A percentile compares a stretch with the other conserved stretches of the same genome.
These are phyloP conservation scores for Sporothrix mexicana DNA, from an alignment of 2,329 filamentous ascomycete species.

Conservation along the genomic window DNA sequence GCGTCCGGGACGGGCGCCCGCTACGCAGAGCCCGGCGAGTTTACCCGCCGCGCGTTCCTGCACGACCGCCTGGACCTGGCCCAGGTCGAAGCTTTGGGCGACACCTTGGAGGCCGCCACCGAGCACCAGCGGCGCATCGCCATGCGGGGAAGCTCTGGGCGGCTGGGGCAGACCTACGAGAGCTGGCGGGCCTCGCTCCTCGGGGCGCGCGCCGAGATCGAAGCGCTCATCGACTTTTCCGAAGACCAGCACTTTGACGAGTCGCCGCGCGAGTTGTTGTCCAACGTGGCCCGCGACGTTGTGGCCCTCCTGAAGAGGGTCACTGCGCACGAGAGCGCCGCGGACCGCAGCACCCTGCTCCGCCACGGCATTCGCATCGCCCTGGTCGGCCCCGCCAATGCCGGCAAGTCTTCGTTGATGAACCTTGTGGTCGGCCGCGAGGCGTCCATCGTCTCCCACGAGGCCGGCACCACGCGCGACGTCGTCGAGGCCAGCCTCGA, in stretches of 20 bases:
- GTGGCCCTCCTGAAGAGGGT: slow-evolving; percentile 56
- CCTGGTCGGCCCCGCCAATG: slow-evolving; percentile 88
- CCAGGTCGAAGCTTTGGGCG: slow-evolving; percentile 74
- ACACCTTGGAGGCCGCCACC: slow-evolving; percentile 72
- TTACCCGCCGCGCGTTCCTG: slow-evolving; percentile 89
- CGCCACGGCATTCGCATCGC: slow-evolving; percentile 85
- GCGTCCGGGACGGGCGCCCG: slow-evolving; percentile 59
- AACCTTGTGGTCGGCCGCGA: slow-evolving; percentile 90
- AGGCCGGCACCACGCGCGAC: slow-evolving; percentile 93
- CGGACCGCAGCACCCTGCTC: slow-evolving; percentile 81
- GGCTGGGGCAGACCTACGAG: slow-evolving; percentile 78
- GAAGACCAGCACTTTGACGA: slow-evolving; percentile 98
- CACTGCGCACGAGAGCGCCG: slow-evolving; percentile 72
- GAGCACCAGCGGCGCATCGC: slow-evolving; percentile 91
- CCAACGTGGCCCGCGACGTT: slow-evolving; percentile 61
- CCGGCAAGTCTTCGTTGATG: slow-evolving; percentile 91
- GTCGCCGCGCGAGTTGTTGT: slow-evolving; percentile 72
- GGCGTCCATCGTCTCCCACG: slow-evolving; percentile 90
- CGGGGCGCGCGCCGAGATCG: slow-evolving; percentile 84
- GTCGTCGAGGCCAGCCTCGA: slow-evolving; percentile 92
- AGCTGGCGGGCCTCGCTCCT: slow-evolving; percentile 78
- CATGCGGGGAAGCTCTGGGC: slow-evolving; percentile 74
- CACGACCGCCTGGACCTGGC: slow-evolving; percentile 85
- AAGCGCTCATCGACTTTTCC: slow-evolving; percentile 95
- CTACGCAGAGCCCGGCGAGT: slow-evolving; percentile 94